These are phyloP conservation scores for Carallia pectinifolia DNA, from an alignment of 345 rosid species.

Conservation along the genomic window DNA sequence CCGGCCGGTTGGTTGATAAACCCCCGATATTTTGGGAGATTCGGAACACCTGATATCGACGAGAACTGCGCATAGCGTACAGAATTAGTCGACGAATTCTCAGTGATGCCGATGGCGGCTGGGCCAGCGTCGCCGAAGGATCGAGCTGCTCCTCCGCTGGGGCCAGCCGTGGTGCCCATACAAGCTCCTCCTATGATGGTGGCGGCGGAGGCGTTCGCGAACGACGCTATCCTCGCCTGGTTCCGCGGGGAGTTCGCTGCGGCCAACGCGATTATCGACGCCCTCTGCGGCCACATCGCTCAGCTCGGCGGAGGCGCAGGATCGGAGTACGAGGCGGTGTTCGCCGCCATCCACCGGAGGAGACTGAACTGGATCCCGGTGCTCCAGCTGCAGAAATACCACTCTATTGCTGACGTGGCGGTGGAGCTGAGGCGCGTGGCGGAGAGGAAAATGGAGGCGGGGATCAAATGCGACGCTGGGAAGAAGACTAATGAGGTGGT, in stretches of 20 bases:
- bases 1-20: background rate
- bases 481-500: constrained; percentile 14
- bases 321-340: constrained; percentile 60
- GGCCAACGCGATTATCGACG: constrained; percentile 91
- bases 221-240: constrained; percentile 84
- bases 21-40: constrained; percentile 5
- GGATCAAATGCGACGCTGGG: constrained; percentile 1
- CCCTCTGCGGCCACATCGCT: constrained; percentile 73
- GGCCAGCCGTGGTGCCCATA: constrained; percentile 19
- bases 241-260: constrained; percentile 94
- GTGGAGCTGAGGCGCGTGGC: constrained; percentile 53
- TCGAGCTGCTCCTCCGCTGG: constrained; percentile 20
- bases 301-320: constrained; percentile 33
- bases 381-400: constrained; percentile 92
- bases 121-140: constrained; percentile 23
- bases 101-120: constrained; percentile 28
- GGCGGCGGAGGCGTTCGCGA: constrained; percentile 60
- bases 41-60: too few species aligned
- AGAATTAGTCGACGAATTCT: background rate
- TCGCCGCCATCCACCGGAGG: constrained; percentile 80
- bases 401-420: constrained; percentile 70
- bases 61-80: too few species aligned
- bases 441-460: constrained; percentile 34
- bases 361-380: constrained; percentile 97
- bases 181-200: constrained; percentile 32